A percentile compares a stretch with the other conserved stretches of the same genome.
phyloP scores from a whole-genome alignment of 2,329 filamentous ascomycete genomes.

The Sordariomycetes sp. region DNA sequence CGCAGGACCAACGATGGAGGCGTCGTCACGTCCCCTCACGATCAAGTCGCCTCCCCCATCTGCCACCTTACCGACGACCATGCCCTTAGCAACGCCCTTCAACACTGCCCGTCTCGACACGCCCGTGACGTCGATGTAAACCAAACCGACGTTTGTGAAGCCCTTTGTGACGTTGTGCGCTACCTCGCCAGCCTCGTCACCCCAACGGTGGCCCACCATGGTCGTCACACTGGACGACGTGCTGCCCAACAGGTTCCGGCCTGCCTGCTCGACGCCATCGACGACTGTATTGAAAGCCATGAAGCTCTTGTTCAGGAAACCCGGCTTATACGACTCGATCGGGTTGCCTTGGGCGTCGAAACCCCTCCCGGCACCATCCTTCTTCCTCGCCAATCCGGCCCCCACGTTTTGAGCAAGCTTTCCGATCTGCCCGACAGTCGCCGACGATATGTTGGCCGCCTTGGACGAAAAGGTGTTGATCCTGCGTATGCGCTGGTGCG shows the following conservation, averaged over 20 bases:
- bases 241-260: conserved; percentile 61
- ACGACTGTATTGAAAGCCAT: conserved; percentile 94
- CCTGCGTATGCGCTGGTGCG: conserved; percentile 74
- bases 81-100: conserved; percentile 92
- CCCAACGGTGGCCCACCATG: conserved; percentile 83
- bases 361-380: conserved; percentile 40
- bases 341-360: conserved; percentile 58
- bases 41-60: conserved; percentile 63
- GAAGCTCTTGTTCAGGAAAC: conserved; percentile 85
- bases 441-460: conserved; percentile 68
- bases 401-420: conserved; percentile 84
- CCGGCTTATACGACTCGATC: conserved; percentile 63
- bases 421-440: conserved; percentile 74
- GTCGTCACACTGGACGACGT: conserved; percentile 69
- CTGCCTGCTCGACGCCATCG: conserved; percentile 83
- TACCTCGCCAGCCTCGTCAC: conserved; percentile 68
- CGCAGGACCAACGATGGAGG: conserved; percentile 11
- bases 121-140: conserved; percentile 93
- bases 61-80: conserved; percentile 74
- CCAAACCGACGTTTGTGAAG: conserved; percentile 89
- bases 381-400: conserved; percentile 52
- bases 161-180: conserved; percentile 67
- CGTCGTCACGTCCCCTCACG: conserved; percentile 46
- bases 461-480: conserved; percentile 76
- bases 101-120: conserved; percentile 81